Evolutionary conservation across 1,284 basidiomycete species (phyloP).

Genomic region (Tilletia indica): DNA sequence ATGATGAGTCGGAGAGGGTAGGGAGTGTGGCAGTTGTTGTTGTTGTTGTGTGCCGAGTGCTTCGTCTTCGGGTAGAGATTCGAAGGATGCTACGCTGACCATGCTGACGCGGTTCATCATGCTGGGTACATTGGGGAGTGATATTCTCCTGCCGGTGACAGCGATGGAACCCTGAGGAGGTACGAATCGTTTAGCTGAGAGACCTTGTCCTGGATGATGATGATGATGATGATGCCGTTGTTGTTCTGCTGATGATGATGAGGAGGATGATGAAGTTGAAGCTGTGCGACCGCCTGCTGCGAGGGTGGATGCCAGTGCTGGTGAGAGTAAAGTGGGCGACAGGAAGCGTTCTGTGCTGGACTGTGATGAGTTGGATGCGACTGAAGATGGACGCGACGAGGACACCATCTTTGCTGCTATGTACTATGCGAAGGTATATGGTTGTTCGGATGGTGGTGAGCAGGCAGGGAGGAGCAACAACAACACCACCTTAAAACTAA

Average conservation of each 20-base stretch:
- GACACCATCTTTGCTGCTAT: not conserved
- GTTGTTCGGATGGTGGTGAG: no score
- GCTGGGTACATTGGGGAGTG: constrained; percentile 38
- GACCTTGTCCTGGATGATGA: not conserved
- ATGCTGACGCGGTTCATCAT: constrained; percentile 39
- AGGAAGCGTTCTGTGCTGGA: constrained; percentile 23
- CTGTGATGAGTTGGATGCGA: constrained; percentile 34
- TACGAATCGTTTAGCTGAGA: not conserved
- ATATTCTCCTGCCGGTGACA: constrained; percentile 30
- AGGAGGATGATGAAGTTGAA: not conserved
- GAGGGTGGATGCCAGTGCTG: constrained; percentile 40
- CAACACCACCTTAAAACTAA: no score
- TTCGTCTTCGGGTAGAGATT: constrained; percentile 47
- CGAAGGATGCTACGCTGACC: constrained; percentile 44
- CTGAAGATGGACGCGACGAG: constrained; percentile 37
- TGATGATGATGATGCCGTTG: no score
- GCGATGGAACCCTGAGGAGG: constrained; percentile 18
- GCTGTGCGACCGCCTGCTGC: constrained; percentile 25
- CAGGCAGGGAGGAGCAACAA: no score
- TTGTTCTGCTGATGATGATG: not conserved
- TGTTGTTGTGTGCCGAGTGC: not conserved
- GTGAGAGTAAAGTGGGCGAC: constrained; percentile 35
- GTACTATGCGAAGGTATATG: no score
- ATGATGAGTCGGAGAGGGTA: constrained; percentile 13
- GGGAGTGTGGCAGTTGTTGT: not conserved